phyloP scores from a whole-genome alignment of 768 basidiomycete species.

The Xerocomellus dryophilus region DNA sequence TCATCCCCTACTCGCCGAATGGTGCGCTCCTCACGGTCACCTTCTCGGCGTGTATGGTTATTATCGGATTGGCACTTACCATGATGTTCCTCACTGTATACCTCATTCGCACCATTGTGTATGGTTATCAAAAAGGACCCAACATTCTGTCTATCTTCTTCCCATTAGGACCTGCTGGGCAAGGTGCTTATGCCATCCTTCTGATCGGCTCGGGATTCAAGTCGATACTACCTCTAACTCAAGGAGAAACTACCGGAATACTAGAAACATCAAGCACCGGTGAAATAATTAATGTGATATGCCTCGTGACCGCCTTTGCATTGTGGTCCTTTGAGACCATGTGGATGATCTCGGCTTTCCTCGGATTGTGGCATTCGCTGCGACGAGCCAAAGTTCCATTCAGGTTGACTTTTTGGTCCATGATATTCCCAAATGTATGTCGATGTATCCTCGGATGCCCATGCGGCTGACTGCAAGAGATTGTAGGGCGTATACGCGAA shows the following conservation, averaged over 20 bases:
- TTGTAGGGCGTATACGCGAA: constrained; percentile 63
- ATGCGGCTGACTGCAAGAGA: not conserved
- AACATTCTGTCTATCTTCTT: constrained; percentile 61
- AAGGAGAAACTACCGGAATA: constrained; percentile 34
- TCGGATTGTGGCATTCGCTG: constrained; percentile 45
- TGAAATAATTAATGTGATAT: constrained; percentile 43
- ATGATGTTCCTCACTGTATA: constrained; percentile 68
- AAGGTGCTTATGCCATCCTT: constrained; percentile 57
- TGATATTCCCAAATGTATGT: constrained; percentile 68
- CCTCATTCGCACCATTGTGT: constrained; percentile 53
- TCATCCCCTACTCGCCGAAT: constrained; percentile 42
- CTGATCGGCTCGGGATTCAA: constrained; percentile 52
- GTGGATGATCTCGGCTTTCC: constrained; percentile 57
- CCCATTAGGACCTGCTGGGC: constrained; percentile 72
- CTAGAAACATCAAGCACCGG: constrained; percentile 35
- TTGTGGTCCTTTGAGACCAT: constrained; percentile 63
- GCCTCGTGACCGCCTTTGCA: constrained; percentile 46
- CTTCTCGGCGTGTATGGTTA: constrained; percentile 53
- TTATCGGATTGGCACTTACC: constrained; percentile 55
- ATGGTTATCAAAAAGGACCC: constrained; percentile 50
- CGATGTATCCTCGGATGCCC: not conserved
- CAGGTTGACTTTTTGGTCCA: constrained; percentile 59
- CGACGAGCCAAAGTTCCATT: constrained; percentile 47
- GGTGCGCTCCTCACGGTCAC: constrained; percentile 55
- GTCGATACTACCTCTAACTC: constrained; percentile 34